These are phyloP conservation scores for Coniochaeta hoffmannii DNA, from an alignment of 2,329 filamentous ascomycete species.

Conservation along the genomic window DNA sequence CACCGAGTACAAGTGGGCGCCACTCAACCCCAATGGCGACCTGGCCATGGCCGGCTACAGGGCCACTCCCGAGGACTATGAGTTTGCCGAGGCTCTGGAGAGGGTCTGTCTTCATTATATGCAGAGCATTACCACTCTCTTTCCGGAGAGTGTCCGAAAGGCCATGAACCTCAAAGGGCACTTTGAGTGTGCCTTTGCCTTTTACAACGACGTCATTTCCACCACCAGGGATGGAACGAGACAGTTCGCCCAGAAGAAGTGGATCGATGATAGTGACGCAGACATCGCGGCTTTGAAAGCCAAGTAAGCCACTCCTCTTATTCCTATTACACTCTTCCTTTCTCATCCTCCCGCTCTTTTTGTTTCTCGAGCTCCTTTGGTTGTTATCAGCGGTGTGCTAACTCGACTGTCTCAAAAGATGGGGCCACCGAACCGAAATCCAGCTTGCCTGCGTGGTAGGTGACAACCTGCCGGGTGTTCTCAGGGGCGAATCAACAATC, in stretches of 20 bases:
- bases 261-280: constrained; percentile 6
- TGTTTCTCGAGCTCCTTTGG: not conserved
- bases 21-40: not conserved
- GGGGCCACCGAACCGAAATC: constrained; percentile 15
- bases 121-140: not conserved
- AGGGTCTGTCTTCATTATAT: not conserved
- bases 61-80: constrained; percentile 1
- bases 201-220: not conserved
- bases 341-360: not conserved
- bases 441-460: constrained; percentile 19
- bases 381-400: constrained; percentile 4
- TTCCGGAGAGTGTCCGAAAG: not conserved
- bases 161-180: constrained; percentile 1
- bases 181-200: constrained; percentile 1
- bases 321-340: not conserved
- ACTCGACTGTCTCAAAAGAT: constrained; percentile 2
- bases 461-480: constrained; percentile 21
- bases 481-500: constrained; percentile 22
- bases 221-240: constrained; percentile 1
- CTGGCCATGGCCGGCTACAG: not conserved
- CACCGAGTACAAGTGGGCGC: constrained; percentile 4
- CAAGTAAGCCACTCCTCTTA: not conserved
- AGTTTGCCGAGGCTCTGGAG: constrained; percentile 2
- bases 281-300: constrained; percentile 4
- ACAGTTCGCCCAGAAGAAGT: constrained; percentile 5